phyloP scores from a whole-genome alignment of 768 basidiomycete genomes.

The Xanthoconium stramineum region DNA sequence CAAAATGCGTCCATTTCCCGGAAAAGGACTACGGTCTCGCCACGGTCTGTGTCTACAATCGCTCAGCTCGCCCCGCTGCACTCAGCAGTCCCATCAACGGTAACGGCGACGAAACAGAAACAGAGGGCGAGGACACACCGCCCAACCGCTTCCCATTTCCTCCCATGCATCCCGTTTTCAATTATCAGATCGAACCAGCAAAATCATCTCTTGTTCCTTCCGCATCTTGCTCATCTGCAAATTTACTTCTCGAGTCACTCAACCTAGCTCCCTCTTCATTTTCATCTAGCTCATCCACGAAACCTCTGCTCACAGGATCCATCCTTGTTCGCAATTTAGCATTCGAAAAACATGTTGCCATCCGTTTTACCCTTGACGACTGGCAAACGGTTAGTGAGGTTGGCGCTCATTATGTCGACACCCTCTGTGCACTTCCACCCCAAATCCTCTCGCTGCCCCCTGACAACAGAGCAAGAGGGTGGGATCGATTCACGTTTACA shows the following conservation, averaged over 20 bases:
- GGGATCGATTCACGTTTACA: constrained; percentile 60
- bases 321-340: constrained; percentile 82
- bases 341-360: constrained; percentile 80
- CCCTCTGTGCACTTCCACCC: constrained; percentile 37
- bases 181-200: constrained; percentile 23
- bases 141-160: constrained; percentile 23
- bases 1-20: constrained; percentile 90
- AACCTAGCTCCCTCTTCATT: constrained; percentile 20
- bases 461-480: constrained; percentile 21
- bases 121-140: constrained; percentile 31
- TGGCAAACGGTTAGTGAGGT: constrained; percentile 96
- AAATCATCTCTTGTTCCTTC: constrained; percentile 13
- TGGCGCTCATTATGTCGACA: constrained; percentile 44
- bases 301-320: constrained; percentile 59
- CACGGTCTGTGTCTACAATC: constrained; percentile 59
- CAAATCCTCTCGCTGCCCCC: constrained; percentile 16
- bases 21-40: constrained; percentile 57
- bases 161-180: constrained; percentile 15
- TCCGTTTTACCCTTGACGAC: constrained; percentile 89
- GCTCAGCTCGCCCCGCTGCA: constrained; percentile 67
- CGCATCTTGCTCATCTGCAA: constrained; percentile 11
- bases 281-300: neutral
- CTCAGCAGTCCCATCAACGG: constrained; percentile 29
- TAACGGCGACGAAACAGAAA: constrained; percentile 43
- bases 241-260: constrained; percentile 39